Base-by-base conservation (phyloP, 2,329 filamentous ascomycete genomes). In the Aspergillus niger region DNA sequence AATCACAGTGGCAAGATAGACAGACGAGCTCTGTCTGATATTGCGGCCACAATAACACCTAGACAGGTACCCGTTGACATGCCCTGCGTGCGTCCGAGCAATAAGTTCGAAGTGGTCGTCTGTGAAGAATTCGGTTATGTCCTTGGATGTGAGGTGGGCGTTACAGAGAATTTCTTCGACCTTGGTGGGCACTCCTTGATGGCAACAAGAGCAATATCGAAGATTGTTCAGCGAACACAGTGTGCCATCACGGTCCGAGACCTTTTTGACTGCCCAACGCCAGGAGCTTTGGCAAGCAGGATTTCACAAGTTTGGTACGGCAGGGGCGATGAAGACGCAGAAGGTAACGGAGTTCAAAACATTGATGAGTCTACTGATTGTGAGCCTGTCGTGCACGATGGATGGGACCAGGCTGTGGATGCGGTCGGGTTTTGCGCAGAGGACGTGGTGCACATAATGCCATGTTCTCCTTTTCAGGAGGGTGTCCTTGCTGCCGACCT, bases 1-100 rank as follows among this genome's bases (percentile, higher is more conserved):
- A 60, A 56, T 15, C 28, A 55, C 28, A 60, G 49, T 26, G 58
- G 58, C 44, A 60, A 60, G 38, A 13, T 60, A 43, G 58, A 60
- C 38, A 53, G 58, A n/a, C 32, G 28, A 38, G 44, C 36, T 51
- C 52, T 60, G 11, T 7, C 44, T 7, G 15, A 56, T 13, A 38
- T 59, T 13, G 44, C 26, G 5, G 17, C 26, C 3, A 49, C 13
- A 10, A 10, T 26, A 11, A n/a, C 26, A 7, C 38, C 26, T 17
- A 26, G n/a, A 15, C 47, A 49, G n/a, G 17, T 10, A 32, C 6
- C 7, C 17, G 10, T 8, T 10, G 26, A 13, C 5, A n/a, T 26
- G 28, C 7, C 26, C 15, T n/a, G 24, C 28, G 41, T 17, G 8
- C 15, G 28, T 3, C 49, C 36, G 5, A 54, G 26, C 17, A 26